phyloP scores from a whole-genome alignment of 176 grass and related monocot species.

The Oryza longistaminata region DNA sequence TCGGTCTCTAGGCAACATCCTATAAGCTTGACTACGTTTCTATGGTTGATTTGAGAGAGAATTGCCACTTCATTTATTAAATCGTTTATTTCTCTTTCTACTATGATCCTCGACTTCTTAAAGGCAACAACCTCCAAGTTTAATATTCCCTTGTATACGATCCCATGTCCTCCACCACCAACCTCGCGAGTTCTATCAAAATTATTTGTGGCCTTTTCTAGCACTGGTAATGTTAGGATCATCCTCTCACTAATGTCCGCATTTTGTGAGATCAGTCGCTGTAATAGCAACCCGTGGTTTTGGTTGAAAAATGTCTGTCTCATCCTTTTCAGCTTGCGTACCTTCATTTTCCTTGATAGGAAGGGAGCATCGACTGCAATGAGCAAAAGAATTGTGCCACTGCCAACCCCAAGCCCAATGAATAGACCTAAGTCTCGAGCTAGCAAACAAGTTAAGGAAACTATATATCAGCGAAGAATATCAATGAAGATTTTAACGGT shows the following conservation, averaged over 20 bases:
- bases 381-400: conserved; percentile 28
- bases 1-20: conserved; percentile 58
- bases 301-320: conserved; percentile 47
- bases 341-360: conserved; percentile 34
- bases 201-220: conserved; percentile 60
- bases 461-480: too few species aligned
- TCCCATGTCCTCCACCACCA: conserved; percentile 49
- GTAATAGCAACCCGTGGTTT: conserved; percentile 52
- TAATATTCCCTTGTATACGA: conserved; percentile 56
- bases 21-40: conserved; percentile 16
- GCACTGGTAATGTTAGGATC: conserved; percentile 43
- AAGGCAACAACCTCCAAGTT: conserved; percentile 47
- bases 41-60: conserved; percentile 63
- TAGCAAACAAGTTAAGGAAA: too few species aligned
- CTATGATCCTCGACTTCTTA: conserved; percentile 55
- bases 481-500: too few species aligned
- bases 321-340: conserved; percentile 25
- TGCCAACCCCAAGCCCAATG: conserved; percentile 39
- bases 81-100: conserved; percentile 48
- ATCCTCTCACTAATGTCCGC: conserved; percentile 51
- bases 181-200: conserved; percentile 40
- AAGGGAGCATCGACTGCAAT: conserved; percentile 34
- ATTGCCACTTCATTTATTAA: conserved; percentile 61
- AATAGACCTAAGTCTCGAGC: conserved; percentile 25
- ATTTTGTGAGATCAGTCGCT: conserved; percentile 42